Conservation (phyloP, 2,329 filamentous ascomycete species). For the Clonostachys rosea region DNA sequence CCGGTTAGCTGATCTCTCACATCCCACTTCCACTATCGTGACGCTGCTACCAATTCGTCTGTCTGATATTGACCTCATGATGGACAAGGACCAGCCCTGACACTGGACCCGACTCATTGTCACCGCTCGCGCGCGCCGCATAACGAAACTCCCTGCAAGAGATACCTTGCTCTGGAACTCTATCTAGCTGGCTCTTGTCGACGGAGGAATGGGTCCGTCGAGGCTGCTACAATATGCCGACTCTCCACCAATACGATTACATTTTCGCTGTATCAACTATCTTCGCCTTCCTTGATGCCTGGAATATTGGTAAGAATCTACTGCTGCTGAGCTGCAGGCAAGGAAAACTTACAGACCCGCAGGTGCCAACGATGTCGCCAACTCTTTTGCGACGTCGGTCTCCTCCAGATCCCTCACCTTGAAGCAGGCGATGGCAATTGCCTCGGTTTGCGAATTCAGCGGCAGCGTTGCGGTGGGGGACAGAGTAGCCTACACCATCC, state of each 20-base stretch:
- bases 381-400: slow-evolving; percentile 41
- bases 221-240: slow-evolving; percentile 17
- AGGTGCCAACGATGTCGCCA: slow-evolving; percentile 45
- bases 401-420: slow-evolving; percentile 38
- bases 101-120: too few species aligned
- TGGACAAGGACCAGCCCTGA: too few species aligned
- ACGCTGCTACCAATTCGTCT: too few species aligned
- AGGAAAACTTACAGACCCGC: neutral
- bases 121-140: too few species aligned
- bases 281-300: slow-evolving; percentile 54
- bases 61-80: too few species aligned
- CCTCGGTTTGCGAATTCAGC: slow-evolving; percentile 35
- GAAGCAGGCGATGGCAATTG: slow-evolving; percentile 38
- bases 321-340: neutral
- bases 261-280: slow-evolving; percentile 51
- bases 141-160: too few species aligned
- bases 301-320: slow-evolving; percentile 45
- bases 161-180: too few species aligned
- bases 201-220: too few species aligned
- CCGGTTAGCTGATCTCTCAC: too few species aligned
- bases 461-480: slow-evolving; percentile 32
- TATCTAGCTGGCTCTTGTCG: too few species aligned
- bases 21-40: too few species aligned
- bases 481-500: slow-evolving; percentile 36
- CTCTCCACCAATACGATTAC: slow-evolving; percentile 45